Conservation (phyloP, 768 basidiomycete species). For the Leccinum truebloodii region DNA sequence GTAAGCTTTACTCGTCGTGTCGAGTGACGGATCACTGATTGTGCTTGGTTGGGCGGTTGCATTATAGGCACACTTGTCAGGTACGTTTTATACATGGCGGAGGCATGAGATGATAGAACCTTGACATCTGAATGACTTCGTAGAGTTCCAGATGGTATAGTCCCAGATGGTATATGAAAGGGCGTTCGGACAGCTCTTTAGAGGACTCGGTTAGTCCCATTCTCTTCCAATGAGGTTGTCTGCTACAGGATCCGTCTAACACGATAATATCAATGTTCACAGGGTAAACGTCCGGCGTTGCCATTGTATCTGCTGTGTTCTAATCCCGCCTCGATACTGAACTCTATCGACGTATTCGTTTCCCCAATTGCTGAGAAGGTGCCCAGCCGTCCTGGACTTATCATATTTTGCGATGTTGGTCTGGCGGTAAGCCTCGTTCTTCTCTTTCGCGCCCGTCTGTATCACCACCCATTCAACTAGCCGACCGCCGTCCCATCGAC, state of each 20-base stretch:
- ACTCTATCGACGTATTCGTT: slow-evolving; percentile 15
- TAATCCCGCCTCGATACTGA: slow-evolving; percentile 18
- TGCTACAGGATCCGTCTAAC: not conserved
- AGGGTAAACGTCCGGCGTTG: slow-evolving; percentile 25
- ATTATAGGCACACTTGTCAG: slow-evolving; percentile 9
- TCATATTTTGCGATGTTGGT: too few relatives aligned
- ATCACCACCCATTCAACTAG: slow-evolving; percentile 38
- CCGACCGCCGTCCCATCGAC: slow-evolving; percentile 95
- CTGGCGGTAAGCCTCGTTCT: too few relatives aligned
- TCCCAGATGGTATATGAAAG: slow-evolving; percentile 23
- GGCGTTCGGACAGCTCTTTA: slow-evolving; percentile 25
- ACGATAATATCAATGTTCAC: too few relatives aligned
- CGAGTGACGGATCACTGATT: not conserved
- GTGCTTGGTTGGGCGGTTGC: slow-evolving; percentile 1
- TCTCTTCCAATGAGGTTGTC: not conserved
- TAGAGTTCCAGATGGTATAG: slow-evolving; percentile 6
- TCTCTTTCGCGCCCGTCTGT: not conserved
- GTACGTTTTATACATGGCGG: not conserved
- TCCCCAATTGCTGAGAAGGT: slow-evolving; percentile 13
- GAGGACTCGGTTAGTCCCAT: slow-evolving; percentile 19
- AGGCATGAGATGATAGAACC: not conserved
- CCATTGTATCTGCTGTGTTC: slow-evolving; percentile 24
- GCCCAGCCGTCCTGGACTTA: not conserved
- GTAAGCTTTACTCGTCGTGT: not conserved
- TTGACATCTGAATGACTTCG: not conserved